Evolutionary conservation across 2,329 filamentous ascomycete genomes (phyloP).

Genomic region (Apiospora phragmitis): DNA sequence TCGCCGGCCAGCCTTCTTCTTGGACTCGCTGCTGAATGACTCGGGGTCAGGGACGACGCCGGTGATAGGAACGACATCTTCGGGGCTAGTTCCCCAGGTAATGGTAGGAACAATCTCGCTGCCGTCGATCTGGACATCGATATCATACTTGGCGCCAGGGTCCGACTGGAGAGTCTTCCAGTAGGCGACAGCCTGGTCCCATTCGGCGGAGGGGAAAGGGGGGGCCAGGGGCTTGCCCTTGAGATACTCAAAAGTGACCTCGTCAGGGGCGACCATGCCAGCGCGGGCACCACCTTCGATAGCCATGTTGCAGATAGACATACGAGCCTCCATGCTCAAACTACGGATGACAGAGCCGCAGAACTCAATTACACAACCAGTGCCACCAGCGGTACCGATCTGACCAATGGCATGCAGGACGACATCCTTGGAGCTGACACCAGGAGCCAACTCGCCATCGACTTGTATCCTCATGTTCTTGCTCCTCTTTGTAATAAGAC

Average conservation of each 20-base stretch:
- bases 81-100: constrained; percentile 95
- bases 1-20: constrained; percentile 76
- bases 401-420: constrained; percentile 89
- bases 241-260: constrained; percentile 92
- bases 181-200: constrained; percentile 85
- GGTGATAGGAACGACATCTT: constrained; percentile 94
- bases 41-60: constrained; percentile 88
- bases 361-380: constrained; percentile 93
- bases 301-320: constrained; percentile 99
- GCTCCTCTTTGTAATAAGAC: constrained; percentile 88
- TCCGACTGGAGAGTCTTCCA: constrained; percentile 88
- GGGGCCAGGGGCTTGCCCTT: constrained; percentile 89
- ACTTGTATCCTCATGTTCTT: constrained; percentile 99
- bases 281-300: constrained; percentile 95
- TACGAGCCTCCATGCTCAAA: constrained; percentile 93
- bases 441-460: constrained; percentile 83
- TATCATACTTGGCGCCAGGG: constrained; percentile 84
- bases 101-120: constrained; percentile 93
- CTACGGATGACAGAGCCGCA: constrained; percentile 89
- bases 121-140: constrained; percentile 83
- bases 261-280: constrained; percentile 95
- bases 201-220: constrained; percentile 79
- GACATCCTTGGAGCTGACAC: constrained; percentile 95
- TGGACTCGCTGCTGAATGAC: constrained; percentile 76
- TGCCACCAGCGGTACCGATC: constrained; percentile 94